A percentile compares a stretch with the other conserved stretches of the same genome.
Conservation (phyloP, 169 alveolate species). For the Babesia sp. region DNA sequence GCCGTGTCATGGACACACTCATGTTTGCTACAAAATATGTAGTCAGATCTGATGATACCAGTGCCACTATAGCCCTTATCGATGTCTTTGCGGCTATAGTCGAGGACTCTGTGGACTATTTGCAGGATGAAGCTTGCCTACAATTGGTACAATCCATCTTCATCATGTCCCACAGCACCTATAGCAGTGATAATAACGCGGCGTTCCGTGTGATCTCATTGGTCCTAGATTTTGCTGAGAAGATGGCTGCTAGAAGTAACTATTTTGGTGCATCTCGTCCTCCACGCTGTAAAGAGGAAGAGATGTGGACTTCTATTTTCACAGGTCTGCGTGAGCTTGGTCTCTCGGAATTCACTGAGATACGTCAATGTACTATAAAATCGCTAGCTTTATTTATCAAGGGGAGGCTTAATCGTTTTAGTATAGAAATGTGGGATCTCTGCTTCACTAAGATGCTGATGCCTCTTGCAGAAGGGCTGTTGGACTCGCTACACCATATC, state of each 20-base stretch:
- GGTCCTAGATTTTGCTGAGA: slow-evolving; percentile 30
- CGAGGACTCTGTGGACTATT: slow-evolving; percentile 25
- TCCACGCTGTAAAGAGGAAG: slow-evolving; percentile 11
- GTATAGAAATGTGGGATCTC: slow-evolving; percentile 1
- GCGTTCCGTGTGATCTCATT: slow-evolving; percentile 25
- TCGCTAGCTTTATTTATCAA: slow-evolving; percentile 20
- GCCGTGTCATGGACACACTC: slow-evolving; percentile 12
- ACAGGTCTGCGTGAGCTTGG: slow-evolving; percentile 18
- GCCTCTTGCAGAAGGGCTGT: slow-evolving; percentile 34
- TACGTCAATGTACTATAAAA: slow-evolving; percentile 28
- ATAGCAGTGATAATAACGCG: slow-evolving; percentile 14
- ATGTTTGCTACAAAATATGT: slow-evolving; percentile 1
- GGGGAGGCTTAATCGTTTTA: slow-evolving; percentile 23
- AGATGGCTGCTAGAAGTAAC: slow-evolving; percentile 38
- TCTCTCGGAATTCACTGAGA: slow-evolving; percentile 19
- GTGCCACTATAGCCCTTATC: slow-evolving; percentile 1
- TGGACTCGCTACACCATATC: background rate
- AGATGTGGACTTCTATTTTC: slow-evolving; percentile 22
- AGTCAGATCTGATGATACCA: background rate
- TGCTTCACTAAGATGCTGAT: slow-evolving; percentile 24
- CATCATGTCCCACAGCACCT: slow-evolving; percentile 10
- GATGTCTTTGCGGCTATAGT: slow-evolving; percentile 33
- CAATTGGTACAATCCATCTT: slow-evolving; percentile 17
- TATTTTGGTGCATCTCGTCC: slow-evolving; percentile 12
- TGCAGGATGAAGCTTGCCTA: slow-evolving; percentile 33